phyloP scores from a whole-genome alignment of 768 basidiomycete species.

The Pleurotus djamor region DNA sequence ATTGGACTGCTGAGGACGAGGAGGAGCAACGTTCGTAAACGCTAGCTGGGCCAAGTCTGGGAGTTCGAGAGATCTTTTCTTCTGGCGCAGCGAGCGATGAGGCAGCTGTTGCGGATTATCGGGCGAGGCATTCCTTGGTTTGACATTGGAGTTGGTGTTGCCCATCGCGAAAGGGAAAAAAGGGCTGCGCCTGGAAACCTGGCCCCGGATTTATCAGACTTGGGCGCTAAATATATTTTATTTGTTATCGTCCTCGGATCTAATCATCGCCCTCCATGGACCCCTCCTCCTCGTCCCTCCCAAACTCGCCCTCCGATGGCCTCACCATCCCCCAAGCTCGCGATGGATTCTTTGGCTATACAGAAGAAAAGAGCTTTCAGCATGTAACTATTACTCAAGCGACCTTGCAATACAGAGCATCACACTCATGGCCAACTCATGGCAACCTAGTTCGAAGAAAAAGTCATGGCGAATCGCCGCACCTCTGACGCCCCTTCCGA shows the following conservation, averaged over 20 bases:
- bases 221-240: not conserved
- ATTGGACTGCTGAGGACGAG: conserved; percentile 18
- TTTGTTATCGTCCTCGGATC: conserved; percentile 2
- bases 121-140: conserved; percentile 4
- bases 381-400: conserved; percentile 40
- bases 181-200: not conserved
- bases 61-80: conserved; percentile 74
- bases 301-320: conserved; percentile 6
- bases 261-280: not conserved
- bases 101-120: conserved; percentile 16
- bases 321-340: conserved; percentile 49
- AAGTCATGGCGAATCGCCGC: conserved; percentile 64
- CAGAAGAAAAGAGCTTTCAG: conserved; percentile 73
- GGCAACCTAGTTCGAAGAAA: conserved; percentile 65
- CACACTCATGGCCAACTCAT: too few species aligned
- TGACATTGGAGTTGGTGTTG: conserved; percentile 6
- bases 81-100: conserved; percentile 64
- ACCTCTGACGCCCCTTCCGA: conserved; percentile 53
- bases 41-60: conserved; percentile 59
- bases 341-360: conserved; percentile 80
- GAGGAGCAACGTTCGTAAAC: conserved; percentile 9
- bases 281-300: not conserved
- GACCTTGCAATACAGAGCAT: too few species aligned
- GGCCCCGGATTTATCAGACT: not conserved
- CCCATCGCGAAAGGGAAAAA: conserved; percentile 6